phyloP scores from a whole-genome alignment of 2,329 filamentous ascomycete genomes.

The Claviceps maximensis region DNA sequence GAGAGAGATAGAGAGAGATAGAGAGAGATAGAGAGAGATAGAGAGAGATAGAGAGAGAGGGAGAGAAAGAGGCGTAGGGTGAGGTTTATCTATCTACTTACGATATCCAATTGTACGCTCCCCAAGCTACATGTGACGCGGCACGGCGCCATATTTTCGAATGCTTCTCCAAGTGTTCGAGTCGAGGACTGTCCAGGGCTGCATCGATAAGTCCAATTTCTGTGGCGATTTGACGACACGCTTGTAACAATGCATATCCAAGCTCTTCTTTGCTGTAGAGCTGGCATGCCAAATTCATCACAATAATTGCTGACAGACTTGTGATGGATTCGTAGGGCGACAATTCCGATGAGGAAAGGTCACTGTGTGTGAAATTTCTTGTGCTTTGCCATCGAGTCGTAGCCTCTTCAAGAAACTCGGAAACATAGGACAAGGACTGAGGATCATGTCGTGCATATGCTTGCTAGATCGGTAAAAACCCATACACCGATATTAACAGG shows the following conservation, averaged over 20 bases:
- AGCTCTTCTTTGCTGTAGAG: not conserved
- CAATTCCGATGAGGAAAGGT: not conserved
- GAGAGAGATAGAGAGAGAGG: no score
- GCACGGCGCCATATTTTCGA: not conserved
- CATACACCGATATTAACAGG: not conserved
- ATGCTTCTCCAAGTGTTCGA: not conserved
- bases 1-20: no score
- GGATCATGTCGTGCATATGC: not conserved
- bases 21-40: no score
- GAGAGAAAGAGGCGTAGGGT: no score
- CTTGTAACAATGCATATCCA: not conserved
- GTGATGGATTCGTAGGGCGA: not conserved
- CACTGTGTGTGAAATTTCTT: not conserved
- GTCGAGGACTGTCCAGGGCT: not conserved
- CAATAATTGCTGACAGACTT: not conserved
- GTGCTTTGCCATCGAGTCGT: not conserved
- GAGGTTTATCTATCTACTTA: not conserved
- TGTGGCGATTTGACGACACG: not conserved
- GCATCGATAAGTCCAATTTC: not conserved
- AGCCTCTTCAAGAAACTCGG: not conserved
- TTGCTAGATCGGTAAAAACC: not conserved
- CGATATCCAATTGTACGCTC: not conserved
- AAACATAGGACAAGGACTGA: not conserved
- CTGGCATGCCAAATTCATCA: not conserved
- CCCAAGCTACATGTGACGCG: not conserved